Conservation (phyloP, 2,329 filamentous ascomycete genomes). For the Penicillium thymicola region DNA sequence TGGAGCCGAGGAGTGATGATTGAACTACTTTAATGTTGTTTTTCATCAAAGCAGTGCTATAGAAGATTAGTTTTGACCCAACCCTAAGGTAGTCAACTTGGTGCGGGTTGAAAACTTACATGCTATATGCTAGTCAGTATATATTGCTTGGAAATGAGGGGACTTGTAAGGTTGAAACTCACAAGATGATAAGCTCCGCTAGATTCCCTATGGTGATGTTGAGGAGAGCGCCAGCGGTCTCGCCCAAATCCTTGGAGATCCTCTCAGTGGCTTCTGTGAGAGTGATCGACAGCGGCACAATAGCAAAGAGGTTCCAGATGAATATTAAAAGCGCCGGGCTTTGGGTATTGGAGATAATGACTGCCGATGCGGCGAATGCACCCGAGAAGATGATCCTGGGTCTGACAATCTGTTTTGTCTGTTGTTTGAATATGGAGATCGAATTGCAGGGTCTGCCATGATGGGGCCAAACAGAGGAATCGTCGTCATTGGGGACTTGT, state of each 20-base stretch:
- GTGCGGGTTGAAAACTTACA: neutral
- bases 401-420: neutral
- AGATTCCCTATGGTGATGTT: constrained; percentile 76
- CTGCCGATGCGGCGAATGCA: neutral
- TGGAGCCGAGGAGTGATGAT: constrained; percentile 79
- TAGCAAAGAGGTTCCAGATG: constrained; percentile 65
- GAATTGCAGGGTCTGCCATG: neutral
- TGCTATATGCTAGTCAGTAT: neutral
- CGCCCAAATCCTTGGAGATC: constrained; percentile 65
- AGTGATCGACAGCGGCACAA: constrained; percentile 67
- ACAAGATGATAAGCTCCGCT: constrained; percentile 70
- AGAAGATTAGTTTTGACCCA: constrained; percentile 25
- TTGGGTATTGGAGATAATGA: neutral
- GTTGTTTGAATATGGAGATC: neutral
- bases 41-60: constrained; percentile 32
- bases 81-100: constrained; percentile 18
- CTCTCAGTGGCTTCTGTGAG: constrained; percentile 69
- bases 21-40: constrained; percentile 84
- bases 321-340: constrained; percentile 41
- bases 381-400: neutral
- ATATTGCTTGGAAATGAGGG: neutral
- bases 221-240: constrained; percentile 65
- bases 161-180: constrained; percentile 33
- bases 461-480: neutral
- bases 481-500: neutral